These are phyloP conservation scores for Phaeotremella skinneri DNA, from an alignment of 768 basidiomycete species.

Conservation along the genomic window DNA sequence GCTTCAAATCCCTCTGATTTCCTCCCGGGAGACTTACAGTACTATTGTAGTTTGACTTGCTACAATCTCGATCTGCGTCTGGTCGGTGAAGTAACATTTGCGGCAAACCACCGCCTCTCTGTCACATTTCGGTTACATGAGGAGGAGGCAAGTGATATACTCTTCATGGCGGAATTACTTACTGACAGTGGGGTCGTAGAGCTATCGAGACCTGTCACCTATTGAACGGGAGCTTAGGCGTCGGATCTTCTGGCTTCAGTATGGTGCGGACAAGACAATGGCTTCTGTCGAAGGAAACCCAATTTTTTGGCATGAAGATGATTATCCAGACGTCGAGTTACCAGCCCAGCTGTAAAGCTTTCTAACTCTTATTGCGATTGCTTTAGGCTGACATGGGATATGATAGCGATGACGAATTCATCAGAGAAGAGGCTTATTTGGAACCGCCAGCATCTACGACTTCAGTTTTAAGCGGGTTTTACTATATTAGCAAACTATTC, in stretches of 20 bases:
- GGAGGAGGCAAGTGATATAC: conserved; percentile 14
- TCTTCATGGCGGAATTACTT: conserved; percentile 37
- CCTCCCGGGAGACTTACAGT: neutral
- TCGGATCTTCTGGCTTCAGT: conserved; percentile 82
- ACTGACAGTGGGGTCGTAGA: conserved; percentile 73
- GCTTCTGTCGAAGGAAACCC: conserved; percentile 51
- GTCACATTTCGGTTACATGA: conserved; percentile 17
- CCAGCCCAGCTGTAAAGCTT: conserved; percentile 46
- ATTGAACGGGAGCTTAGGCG: conserved; percentile 85
- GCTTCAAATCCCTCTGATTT: neutral
- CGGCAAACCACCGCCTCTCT: neutral
- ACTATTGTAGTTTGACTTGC: neutral
- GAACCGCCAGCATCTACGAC: conserved; percentile 85
- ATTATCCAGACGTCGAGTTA: conserved; percentile 58
- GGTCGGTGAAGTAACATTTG: neutral
- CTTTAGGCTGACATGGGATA: neutral
- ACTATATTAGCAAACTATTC: conserved; percentile 81
- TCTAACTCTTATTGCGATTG: conserved; percentile 28
- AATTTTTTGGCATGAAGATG: conserved; percentile 64
- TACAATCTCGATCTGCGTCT: neutral
- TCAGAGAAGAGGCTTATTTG: conserved; percentile 77
- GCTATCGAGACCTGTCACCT: conserved; percentile 76
- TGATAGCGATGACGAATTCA: conserved; percentile 59
- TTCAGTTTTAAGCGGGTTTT: conserved; percentile 78
- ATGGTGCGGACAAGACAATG: conserved; percentile 89